Evolutionary conservation across 2,329 filamentous ascomycete species (phyloP), one percentile per base, ranked within the genome.

Genomic region (Fusarium verrucosum): DNA sequence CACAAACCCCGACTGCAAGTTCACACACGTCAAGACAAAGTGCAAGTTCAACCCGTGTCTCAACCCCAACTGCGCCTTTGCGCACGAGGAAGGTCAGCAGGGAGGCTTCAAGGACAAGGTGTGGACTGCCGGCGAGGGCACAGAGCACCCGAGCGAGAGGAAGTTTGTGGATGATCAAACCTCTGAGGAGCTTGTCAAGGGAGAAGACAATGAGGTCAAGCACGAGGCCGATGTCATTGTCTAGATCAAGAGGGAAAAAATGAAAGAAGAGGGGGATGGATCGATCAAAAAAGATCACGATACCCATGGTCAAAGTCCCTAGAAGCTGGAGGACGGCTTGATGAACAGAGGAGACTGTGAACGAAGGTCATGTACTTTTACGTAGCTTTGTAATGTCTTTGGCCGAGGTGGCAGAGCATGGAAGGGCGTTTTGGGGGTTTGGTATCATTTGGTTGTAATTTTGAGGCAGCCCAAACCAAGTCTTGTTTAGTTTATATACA

Each of bases 1-100:
- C 82, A 89, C 89, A 32, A 87, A 87, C 5, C 80, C 88, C 13
- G 88, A 88, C 60, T 99, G 95, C 86, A 93, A 92, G 70, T 99
- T 96, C 75, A 94, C 92, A 13, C 95, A 99, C 79, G 80, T 91
- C 68, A 88, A 89, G 76, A 91, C 89, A 43, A 86, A 90, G 76
- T 99, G 95, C 88, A 93, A 89, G 75, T 98, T 91, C 80, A 94
- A 89, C 69, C 95, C 94, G 1, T 99, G 95, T 79, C 86, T 92
- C 65, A 97, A 97, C 79, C 86, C 90, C n/a, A 85, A 82, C 70
- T 99, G 95, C 76, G 84, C 89, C 6, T 98, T 92, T 81, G 93
- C 93, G 77, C 95, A 99, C 77, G 90, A 89, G 36, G 92, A 96
- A 51, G 95, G 94, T 13, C 95, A 99, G 80, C 88, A 92, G 70